Evolutionary conservation across 2,329 filamentous ascomycete genomes (phyloP), one percentile per base, ranked within the genome.

Genomic region (Lecanoromycetidae sp.): DNA sequence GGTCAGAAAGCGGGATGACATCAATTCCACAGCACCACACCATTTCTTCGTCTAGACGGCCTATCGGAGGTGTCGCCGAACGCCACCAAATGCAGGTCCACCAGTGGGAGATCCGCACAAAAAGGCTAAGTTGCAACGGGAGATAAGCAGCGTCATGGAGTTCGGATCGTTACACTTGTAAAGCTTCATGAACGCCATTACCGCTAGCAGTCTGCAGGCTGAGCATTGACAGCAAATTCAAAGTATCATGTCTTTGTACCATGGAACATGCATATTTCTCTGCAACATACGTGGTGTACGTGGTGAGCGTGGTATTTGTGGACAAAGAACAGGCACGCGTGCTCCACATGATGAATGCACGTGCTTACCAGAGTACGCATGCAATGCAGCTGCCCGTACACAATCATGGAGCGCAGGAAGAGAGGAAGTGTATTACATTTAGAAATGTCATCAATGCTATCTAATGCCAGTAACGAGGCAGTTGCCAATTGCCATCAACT

Each of bases 11-110:
- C 33, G 26, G 23, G 22, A 51, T 48, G 49, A 48, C 44, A 37
- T 48, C 35, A 32, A 19, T 3, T 29, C 9, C 10, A 33, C 25
- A n/a, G n/a, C n/a, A n/a, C n/a, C 13, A 44, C 19, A 44, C 22
- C 42, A 25, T 22, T 25, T 17, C 22, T n/a, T 5, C 6, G 17
- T 10, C 8, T 23, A 12, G 36, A 10, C 23, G 23, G 6, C 39
- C 12, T 26, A 42, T 39, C 45, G 49, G 45, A 36, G 38, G 9
- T 12, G 26, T 30, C 27, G 32, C 50, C 50, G 50, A 49, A 33
- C 50, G 50, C 50, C 50, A 52, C 50, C 46, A 49, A 45, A 49
- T 33, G 48, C 46, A 49, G 35, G 40, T 49, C 30, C 22, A 32
- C n/a, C 23, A 37, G 23, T 34, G 40, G 27, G 30, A 47, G 43